Percentiles rank a stretch among this genome's conserved stretches.
phyloP scores from a whole-genome alignment of 2,329 filamentous ascomycete genomes.

The Volutella citrinella region DNA sequence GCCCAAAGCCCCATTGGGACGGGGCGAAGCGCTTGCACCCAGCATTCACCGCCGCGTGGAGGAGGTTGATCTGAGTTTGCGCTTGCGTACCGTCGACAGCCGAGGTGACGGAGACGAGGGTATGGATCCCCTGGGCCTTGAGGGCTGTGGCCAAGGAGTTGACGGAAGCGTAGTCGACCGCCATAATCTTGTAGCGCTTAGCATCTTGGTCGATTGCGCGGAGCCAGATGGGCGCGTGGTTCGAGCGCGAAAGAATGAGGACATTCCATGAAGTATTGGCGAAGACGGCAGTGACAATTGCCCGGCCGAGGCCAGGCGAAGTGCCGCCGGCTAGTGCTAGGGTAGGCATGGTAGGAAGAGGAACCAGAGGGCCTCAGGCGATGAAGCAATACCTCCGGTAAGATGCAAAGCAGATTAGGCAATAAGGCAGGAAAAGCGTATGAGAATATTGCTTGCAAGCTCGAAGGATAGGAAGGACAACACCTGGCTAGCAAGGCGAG shows the following conservation, averaged over 20 bases:
- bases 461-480: not conserved
- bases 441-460: not conserved
- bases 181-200: conserved; percentile 1
- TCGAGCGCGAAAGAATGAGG: conserved; percentile 1
- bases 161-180: not conserved
- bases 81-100: not conserved
- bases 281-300: not conserved
- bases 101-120: conserved; percentile 1
- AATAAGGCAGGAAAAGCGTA: not conserved
- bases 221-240: not conserved
- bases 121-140: not conserved
- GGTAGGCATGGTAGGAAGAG: conserved; percentile 1
- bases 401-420: not conserved
- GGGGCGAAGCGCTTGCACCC: not conserved
- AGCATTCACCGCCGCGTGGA: not conserved
- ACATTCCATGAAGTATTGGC: not conserved
- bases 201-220: conserved; percentile 1
- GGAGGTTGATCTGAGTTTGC: conserved; percentile 1
- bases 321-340: conserved; percentile 1
- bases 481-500: no score
- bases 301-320: not conserved
- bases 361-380: not conserved
- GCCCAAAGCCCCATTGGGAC: not conserved
- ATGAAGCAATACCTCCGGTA: not conserved
- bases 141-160: not conserved